Evolutionary conservation across 148 eudicot genomes (phyloP).

Genomic region (Limonium bicolor): DNA sequence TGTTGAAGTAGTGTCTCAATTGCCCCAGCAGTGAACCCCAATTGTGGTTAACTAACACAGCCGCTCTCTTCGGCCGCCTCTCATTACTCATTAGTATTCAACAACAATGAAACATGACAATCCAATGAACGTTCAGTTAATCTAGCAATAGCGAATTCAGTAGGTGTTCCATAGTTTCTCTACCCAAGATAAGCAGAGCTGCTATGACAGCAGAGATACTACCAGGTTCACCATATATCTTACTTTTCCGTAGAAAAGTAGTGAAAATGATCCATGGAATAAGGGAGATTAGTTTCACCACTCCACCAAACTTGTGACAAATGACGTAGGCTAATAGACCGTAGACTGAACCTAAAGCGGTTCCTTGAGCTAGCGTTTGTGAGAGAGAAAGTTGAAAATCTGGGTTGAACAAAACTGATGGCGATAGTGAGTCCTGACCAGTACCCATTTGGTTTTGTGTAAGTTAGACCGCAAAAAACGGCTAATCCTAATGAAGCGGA

Average conservation of each 20-base stretch:
- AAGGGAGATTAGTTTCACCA: conserved; percentile 49
- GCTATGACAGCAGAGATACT: conserved; percentile 68
- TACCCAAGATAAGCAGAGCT: conserved; percentile 69
- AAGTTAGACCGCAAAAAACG: conserved; percentile 40
- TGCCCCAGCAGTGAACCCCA: too few species aligned
- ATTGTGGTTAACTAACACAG: too few species aligned
- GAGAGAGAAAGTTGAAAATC: conserved; percentile 56
- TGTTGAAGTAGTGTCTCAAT: too few species aligned
- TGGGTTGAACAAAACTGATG: conserved; percentile 36
- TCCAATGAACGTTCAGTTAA: conserved; percentile 60
- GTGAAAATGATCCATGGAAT: conserved; percentile 76
- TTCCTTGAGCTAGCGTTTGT: conserved; percentile 67
- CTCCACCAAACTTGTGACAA: conserved; percentile 27
- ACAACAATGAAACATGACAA: conserved; percentile 41
- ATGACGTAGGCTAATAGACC: conserved; percentile 62
- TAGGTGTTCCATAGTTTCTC: conserved; percentile 40
- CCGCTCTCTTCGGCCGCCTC: conserved; percentile 57
- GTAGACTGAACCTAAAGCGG: conserved; percentile 57
- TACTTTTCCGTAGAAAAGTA: conserved; percentile 41
- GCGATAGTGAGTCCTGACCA: conserved; percentile 78
- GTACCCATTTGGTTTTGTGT: conserved; percentile 51
- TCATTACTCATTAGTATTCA: too few species aligned
- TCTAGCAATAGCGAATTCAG: conserved; percentile 68
- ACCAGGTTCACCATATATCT: conserved; percentile 72
- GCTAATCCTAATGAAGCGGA: conserved; percentile 65